Percentiles rank a stretch among this genome's conserved stretches.
phyloP scores from a whole-genome alignment of 1,139 yeast species.

The Yamadazyma jaroonii region DNA sequence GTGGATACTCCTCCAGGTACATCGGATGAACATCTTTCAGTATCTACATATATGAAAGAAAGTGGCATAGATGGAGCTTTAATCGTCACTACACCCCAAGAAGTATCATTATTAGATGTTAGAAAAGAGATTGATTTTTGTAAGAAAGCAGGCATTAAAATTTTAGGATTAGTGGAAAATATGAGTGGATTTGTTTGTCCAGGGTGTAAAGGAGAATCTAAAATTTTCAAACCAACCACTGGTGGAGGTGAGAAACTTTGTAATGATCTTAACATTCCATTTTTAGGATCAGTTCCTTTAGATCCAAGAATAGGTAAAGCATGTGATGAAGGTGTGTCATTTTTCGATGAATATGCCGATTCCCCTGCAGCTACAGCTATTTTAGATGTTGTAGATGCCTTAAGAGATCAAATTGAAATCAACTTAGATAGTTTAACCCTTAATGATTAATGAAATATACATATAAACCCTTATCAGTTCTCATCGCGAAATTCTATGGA shows the following conservation, averaged over 20 bases:
- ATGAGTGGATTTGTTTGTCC: conserved; percentile 99
- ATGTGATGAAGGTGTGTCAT: conserved; percentile 87
- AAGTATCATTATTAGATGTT: conserved; percentile 91
- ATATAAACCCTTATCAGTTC: not conserved
- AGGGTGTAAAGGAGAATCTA: conserved; percentile 83
- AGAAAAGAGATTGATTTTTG: conserved; percentile 96
- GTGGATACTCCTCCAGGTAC: conserved; percentile 99
- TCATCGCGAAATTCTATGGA: conserved; percentile 3
- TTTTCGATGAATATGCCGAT: conserved; percentile 80
- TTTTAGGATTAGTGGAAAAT: conserved; percentile 91
- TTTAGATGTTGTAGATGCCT: conserved; percentile 71
- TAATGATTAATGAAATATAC: conserved; percentile 8
- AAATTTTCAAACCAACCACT: conserved; percentile 90
- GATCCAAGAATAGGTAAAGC: conserved; percentile 92
- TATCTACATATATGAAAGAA: conserved; percentile 83
- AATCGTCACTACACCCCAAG: conserved; percentile 96
- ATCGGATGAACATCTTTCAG: conserved; percentile 92
- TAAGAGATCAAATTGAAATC: conserved; percentile 45
- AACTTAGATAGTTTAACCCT: conserved; percentile 17
- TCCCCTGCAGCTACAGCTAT: conserved; percentile 93
- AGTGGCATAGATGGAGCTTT: conserved; percentile 95
- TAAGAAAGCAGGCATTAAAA: conserved; percentile 78
- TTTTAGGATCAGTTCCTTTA: conserved; percentile 87
- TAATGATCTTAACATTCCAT: conserved; percentile 70
- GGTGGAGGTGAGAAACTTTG: conserved; percentile 93